Base-by-base conservation (phyloP, 257 asterid species). In the Solanum lycopersicoides region DNA sequence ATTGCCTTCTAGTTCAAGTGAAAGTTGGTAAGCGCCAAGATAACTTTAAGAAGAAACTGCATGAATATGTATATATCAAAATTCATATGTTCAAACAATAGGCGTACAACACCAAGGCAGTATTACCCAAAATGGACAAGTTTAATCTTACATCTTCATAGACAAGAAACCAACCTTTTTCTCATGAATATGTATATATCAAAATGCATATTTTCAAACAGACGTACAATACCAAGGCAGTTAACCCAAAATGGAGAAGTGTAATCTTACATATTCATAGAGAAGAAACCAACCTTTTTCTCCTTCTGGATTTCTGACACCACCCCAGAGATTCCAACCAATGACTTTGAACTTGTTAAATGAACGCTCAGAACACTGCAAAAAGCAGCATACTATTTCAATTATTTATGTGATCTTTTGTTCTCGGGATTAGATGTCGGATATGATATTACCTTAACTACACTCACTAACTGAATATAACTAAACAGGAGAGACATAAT, bases 271-370 rank as follows among this genome's bases (percentile, higher is more conserved):
- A 45, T 72, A 76, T 86, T 84, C 71, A 34, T n/a, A 63, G 56
- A 83, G 83, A 71, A 86, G 87, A 74, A 87, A 86, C 93, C 50
- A 80, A 93, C 99, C 98, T 95, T 97, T 92, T 95, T 97, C 94
- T 95, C 97, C 87, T 85, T 95, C 92, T 97, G 99, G 89, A 97
- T 96, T 92, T 97, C 99, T 35, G 99, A 91, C 63, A 97, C 86
- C 89, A 97, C 99, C 88, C 99, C 99, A 21, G 96, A 69, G 72
- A 97, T 91, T 84, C 99, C 99, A 92, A 95, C 98, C 94, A 97
- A 92, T 68, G 99, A 97, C 94, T 96, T 97, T 44, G 99, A 95
- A 93, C 99, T 97, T 88, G 99, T 95, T 89, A 96, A 88, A 88
- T 97, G 97, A 83, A 97, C 98, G 69, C 98, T 94, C 89, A 95